phyloP scores from a whole-genome alignment of 495 filamentous ascomycete species.

The Bacidia rubella region DNA sequence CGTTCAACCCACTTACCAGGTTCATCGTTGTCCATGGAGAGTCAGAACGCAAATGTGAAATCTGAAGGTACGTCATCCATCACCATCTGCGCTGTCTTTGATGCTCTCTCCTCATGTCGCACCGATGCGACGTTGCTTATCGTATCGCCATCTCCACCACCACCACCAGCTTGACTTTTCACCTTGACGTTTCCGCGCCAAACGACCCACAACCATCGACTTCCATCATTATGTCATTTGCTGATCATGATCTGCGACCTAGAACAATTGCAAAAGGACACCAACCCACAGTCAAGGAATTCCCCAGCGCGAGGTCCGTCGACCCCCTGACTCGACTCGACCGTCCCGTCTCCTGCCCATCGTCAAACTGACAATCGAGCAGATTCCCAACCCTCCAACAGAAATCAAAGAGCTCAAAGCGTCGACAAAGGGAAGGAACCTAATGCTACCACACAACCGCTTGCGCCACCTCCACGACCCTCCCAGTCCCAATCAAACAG shows the following conservation, averaged over 20 bases:
- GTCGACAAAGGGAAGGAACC: slow-evolving; percentile 23
- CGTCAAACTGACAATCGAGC: slow-evolving; percentile 5
- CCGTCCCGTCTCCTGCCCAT: not conserved
- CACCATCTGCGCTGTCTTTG: not conserved
- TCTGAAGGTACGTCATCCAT: slow-evolving; percentile 31
- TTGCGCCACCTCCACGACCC: slow-evolving; percentile 73
- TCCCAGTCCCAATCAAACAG: slow-evolving; percentile 33
- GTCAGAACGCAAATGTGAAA: slow-evolving; percentile 34
- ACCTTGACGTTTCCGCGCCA: too few species aligned
- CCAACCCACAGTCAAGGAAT: slow-evolving; percentile 12
- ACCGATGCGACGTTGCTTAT: too few species aligned
- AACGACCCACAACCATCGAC: too few species aligned
- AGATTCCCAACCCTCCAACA: slow-evolving; percentile 33
- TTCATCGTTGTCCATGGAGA: slow-evolving; percentile 35
- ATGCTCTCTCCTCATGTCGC: not conserved
- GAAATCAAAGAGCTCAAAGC: slow-evolving; percentile 31
- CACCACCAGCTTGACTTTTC: slow-evolving; percentile 18
- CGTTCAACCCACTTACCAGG: slow-evolving; percentile 21
- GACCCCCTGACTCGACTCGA: not conserved
- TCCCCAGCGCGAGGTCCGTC: slow-evolving; percentile 21
- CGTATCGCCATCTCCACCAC: slow-evolving; percentile 5
- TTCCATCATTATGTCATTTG: slow-evolving; percentile 5
- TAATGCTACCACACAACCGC: slow-evolving; percentile 38
- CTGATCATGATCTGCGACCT: slow-evolving; percentile 9
- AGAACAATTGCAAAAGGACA: slow-evolving; percentile 16